These are phyloP conservation scores for Juglanconis oblonga DNA, from an alignment of 2,329 filamentous ascomycete species.

Conservation along the genomic window DNA sequence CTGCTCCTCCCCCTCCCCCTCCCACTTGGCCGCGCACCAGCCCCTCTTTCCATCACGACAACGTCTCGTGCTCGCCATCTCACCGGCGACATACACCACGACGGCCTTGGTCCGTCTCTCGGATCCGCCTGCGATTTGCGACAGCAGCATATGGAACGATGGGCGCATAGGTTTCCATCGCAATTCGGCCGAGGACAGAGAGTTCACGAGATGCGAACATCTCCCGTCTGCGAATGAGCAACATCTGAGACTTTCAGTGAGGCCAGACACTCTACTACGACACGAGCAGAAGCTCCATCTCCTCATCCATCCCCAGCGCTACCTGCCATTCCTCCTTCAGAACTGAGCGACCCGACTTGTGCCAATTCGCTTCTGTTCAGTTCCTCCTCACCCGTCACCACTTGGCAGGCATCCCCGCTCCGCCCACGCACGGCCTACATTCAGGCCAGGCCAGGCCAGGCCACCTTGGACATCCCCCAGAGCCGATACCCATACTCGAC, in stretches of 20 bases:
- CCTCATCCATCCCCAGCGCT: not conserved
- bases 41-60: not conserved
- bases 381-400: not conserved
- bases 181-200: conserved; percentile 11
- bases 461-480: not conserved
- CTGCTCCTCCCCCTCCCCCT: conserved; percentile 4
- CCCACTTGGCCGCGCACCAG: not conserved
- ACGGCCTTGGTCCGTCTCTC: not conserved
- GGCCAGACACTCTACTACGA: not conserved
- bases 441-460: not conserved
- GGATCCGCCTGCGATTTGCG: not conserved
- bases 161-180: conserved; percentile 15
- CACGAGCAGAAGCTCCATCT: not conserved
- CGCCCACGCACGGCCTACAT: not conserved
- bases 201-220: conserved; percentile 10
- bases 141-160: conserved; percentile 11
- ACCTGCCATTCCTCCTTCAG: not conserved
- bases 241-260: not conserved
- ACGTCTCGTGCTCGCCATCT: not conserved
- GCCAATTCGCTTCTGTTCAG: no score
- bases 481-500: not conserved
- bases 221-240: conserved; percentile 1
- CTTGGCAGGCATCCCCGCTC: not conserved
- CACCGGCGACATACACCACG: not conserved
- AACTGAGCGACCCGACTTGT: not conserved